Percentiles rank a stretch among this genome's conserved stretches.
Conservation (phyloP, 805 yeast genomes). For the Ogataea parapolymorpha region DNA sequence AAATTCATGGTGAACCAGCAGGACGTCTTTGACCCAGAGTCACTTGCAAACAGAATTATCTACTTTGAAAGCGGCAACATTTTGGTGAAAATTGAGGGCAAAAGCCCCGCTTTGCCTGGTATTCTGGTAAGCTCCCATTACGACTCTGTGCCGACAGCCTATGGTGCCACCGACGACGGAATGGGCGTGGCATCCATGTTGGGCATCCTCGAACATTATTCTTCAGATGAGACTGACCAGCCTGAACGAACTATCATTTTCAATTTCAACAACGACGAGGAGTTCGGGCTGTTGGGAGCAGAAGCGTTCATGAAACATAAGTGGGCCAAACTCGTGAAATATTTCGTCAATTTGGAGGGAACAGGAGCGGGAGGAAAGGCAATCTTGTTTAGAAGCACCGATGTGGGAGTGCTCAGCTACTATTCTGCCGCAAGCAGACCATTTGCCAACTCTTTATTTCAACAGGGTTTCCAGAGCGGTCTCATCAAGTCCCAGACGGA, state of each 20-base stretch:
- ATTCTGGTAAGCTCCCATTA: constrained; percentile 79
- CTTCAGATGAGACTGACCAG: constrained; percentile 33
- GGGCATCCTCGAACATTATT: constrained; percentile 57
- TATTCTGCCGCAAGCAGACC: constrained; percentile 59
- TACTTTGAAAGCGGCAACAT: constrained; percentile 83
- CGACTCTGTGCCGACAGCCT: constrained; percentile 84
- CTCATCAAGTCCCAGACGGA: constrained; percentile 81
- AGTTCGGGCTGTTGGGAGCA: constrained; percentile 84
- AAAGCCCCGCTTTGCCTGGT: constrained; percentile 55
- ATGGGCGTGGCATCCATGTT: constrained; percentile 80
- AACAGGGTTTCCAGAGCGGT: constrained; percentile 77
- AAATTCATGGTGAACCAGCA: constrained; percentile 46
- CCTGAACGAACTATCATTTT: constrained; percentile 74
- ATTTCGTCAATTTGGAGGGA: constrained; percentile 82
- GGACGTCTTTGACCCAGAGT: constrained; percentile 45
- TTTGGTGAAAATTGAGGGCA: constrained; percentile 71
- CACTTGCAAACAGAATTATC: constrained; percentile 45
- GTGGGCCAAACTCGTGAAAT: constrained; percentile 60
- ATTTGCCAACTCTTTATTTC: constrained; percentile 75
- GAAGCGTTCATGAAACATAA: constrained; percentile 66
- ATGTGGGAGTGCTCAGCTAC: constrained; percentile 62
- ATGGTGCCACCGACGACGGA: constrained; percentile 91
- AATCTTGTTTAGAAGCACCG: constrained; percentile 78
- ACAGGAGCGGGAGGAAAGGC: constrained; percentile 92
- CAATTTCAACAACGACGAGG: constrained; percentile 89